Conservation (phyloP, 257 asterid genomes). For the Petunia axillaris region DNA sequence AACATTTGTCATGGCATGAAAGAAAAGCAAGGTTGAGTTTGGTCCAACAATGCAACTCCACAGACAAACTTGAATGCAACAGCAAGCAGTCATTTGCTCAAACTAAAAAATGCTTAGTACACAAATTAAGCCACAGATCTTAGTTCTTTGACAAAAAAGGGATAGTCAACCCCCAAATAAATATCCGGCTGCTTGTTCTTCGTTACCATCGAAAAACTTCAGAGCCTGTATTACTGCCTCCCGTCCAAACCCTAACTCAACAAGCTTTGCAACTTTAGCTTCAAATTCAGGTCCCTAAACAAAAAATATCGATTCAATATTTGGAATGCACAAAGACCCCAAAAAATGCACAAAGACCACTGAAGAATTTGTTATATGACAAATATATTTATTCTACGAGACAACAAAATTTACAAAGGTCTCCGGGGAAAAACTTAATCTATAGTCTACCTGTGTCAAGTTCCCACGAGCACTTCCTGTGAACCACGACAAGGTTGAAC, state of each 20-base stretch:
- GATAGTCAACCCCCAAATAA: constrained; percentile 80
- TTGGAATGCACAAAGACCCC: background rate
- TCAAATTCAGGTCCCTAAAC: constrained; percentile 77
- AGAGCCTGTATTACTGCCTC: constrained; percentile 86
- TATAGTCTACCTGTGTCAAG: constrained; percentile 29
- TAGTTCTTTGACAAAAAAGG: background rate
- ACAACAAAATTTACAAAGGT: background rate
- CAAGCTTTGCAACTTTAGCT: constrained; percentile 83
- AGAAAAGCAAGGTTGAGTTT: background rate
- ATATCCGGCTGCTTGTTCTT: constrained; percentile 92
- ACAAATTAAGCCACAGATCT: background rate
- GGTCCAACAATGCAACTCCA: constrained; percentile 8
- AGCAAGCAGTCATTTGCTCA: background rate
- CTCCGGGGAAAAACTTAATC: background rate
- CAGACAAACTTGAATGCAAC: background rate
- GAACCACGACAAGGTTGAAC: constrained; percentile 26
- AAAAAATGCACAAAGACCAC: background rate
- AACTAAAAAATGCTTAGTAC: background rate
- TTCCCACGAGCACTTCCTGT: constrained; percentile 52
- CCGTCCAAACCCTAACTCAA: constrained; percentile 94
- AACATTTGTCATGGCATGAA: background rate
- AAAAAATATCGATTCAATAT: constrained; percentile 1
- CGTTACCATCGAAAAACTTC: constrained; percentile 78
- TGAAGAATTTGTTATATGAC: background rate
- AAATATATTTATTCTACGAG: background rate